Conservation (phyloP, 345 rosid genomes). For the Physaria fendleri region DNA sequence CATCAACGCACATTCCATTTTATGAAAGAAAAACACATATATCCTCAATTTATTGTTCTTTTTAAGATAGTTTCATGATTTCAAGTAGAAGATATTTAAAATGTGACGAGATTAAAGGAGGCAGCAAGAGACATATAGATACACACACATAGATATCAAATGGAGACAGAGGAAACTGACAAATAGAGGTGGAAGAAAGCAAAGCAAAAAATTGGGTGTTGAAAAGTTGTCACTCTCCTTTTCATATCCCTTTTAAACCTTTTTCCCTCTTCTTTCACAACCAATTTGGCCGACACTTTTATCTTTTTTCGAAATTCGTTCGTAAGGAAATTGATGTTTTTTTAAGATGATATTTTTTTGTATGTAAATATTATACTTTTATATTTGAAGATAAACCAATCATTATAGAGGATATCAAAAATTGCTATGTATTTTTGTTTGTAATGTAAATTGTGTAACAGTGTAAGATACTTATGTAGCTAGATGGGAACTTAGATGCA, state of each 20-base stretch:
- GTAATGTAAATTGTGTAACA: too few species aligned
- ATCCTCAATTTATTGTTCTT: not conserved
- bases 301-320: slow-evolving; percentile 2
- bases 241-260: slow-evolving; percentile 31
- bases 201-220: slow-evolving; percentile 29
- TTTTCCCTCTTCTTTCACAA: slow-evolving; percentile 11
- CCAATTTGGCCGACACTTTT: slow-evolving; percentile 31
- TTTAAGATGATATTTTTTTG: not conserved
- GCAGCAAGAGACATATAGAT: slow-evolving; percentile 28
- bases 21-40: not conserved
- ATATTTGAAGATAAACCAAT: not conserved
- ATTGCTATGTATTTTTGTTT: too few species aligned
- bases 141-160: slow-evolving; percentile 62
- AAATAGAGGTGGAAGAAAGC: slow-evolving; percentile 52
- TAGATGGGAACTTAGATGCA: too few species aligned
- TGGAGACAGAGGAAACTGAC: slow-evolving; percentile 50
- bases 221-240: slow-evolving; percentile 49
- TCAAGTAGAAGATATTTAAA: not conserved
- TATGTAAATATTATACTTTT: not conserved
- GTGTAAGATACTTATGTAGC: too few species aligned
- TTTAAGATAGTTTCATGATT: not conserved
- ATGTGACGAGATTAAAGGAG: not conserved
- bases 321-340: not conserved
- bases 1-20: not conserved
- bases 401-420: not conserved